Evolutionary conservation across 2,329 filamentous ascomycete species (phyloP).

Genomic region (Grosmannia serpens): DNA sequence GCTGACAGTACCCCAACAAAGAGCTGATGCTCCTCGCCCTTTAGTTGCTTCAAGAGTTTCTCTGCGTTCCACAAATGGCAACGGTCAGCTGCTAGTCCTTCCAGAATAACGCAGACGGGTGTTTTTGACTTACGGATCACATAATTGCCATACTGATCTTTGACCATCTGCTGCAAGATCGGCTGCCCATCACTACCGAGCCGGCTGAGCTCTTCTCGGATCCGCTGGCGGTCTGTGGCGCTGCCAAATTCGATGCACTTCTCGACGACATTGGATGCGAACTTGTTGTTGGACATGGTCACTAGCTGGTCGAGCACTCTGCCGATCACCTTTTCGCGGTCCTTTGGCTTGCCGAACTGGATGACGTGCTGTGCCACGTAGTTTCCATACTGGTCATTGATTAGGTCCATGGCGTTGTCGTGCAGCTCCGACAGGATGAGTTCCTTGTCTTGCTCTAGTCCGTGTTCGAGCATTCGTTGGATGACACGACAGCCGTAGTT

Average conservation of each 20-base stretch:
- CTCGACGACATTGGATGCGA: conserved; percentile 94
- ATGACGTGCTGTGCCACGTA: conserved; percentile 95
- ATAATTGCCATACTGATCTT: conserved; percentile 90
- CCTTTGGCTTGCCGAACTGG: conserved; percentile 59
- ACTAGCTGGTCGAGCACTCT: conserved; percentile 64
- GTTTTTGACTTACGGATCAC: conserved; percentile 72
- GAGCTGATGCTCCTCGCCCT: conserved; percentile 44
- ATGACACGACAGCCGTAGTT: conserved; percentile 86
- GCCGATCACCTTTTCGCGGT: conserved; percentile 60
- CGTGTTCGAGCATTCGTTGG: conserved; percentile 80
- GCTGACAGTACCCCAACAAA: conserved; percentile 54
- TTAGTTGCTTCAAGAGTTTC: conserved; percentile 59
- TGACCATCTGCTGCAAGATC: conserved; percentile 67
- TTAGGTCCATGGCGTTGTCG: conserved; percentile 56
- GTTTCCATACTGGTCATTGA: conserved; percentile 85
- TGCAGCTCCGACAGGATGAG: conserved; percentile 72
- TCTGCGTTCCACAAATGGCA: conserved; percentile 38
- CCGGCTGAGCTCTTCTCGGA: conserved; percentile 52
- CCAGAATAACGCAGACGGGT: too few species aligned
- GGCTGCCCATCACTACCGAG: conserved; percentile 53
- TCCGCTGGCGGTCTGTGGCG: conserved; percentile 54
- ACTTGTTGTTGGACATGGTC: conserved; percentile 82
- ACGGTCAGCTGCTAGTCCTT: neutral
- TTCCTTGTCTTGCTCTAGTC: conserved; percentile 57
- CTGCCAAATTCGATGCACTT: conserved; percentile 71